Evolutionary conservation across 139 green algal genomes (phyloP).

Genomic region (Chlorella sp.): DNA sequence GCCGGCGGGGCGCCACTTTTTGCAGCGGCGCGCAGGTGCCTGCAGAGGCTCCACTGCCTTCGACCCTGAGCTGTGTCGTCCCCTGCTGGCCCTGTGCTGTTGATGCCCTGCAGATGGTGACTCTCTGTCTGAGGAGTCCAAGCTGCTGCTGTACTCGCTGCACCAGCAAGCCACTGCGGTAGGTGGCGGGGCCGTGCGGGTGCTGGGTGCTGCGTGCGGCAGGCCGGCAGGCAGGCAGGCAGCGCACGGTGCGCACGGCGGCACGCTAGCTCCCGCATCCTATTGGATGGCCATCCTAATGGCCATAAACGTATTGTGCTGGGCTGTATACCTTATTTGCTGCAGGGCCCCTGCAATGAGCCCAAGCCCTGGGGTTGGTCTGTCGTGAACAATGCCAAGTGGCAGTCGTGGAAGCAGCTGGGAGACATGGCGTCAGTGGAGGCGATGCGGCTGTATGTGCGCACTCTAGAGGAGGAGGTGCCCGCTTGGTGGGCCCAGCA

Average conservation of each 20-base stretch:
- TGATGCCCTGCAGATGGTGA: conserved; percentile 47
- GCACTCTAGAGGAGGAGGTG: conserved; percentile 86
- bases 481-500: conserved; percentile 61
- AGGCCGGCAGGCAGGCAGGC: no score
- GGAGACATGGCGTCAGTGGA: conserved; percentile 83
- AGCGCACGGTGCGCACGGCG: no score
- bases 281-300: no score
- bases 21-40: background rate
- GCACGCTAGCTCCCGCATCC: no score
- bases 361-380: conserved; percentile 92
- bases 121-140: conserved; percentile 73
- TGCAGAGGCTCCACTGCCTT: no score
- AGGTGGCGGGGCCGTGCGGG: background rate
- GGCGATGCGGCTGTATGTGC: conserved; percentile 95
- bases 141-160: conserved; percentile 88
- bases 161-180: conserved; percentile 78
- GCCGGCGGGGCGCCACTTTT: background rate
- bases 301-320: no score
- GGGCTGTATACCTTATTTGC: no score
- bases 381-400: conserved; percentile 88
- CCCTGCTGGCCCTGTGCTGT: background rate
- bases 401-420: conserved; percentile 82
- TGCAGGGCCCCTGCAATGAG: conserved; percentile 79
- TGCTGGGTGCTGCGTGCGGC: background rate
- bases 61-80: background rate